A percentile compares a stretch with the other conserved stretches of the same genome.
Evolutionary conservation across 2,329 filamentous ascomycete genomes (phyloP).

Genomic region (Boeremia exigua): DNA sequence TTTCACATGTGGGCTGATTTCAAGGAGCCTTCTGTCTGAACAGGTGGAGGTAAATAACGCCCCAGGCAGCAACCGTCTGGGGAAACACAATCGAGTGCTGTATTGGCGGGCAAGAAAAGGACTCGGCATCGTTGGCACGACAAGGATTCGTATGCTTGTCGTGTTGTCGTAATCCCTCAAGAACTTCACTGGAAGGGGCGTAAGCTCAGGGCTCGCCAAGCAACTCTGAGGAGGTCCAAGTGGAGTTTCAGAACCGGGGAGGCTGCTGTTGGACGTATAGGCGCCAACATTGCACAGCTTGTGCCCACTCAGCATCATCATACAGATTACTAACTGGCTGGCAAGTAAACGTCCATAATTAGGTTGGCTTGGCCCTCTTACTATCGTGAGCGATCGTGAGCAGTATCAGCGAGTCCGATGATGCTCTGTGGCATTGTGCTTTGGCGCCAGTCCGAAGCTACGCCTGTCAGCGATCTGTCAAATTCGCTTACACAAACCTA

Average conservation of each 20-base stretch:
- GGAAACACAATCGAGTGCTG: constrained; percentile 3
- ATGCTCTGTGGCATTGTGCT: constrained; percentile 3
- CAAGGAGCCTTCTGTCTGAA: constrained; percentile 15
- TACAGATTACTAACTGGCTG: constrained; percentile 3
- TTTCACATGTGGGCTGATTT: constrained; percentile 25
- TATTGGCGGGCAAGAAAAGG: not conserved
- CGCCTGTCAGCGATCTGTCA: not conserved
- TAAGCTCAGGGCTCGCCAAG: constrained; percentile 14
- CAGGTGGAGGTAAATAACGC: constrained; percentile 15
- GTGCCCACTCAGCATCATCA: constrained; percentile 6
- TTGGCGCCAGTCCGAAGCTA: constrained; percentile 1
- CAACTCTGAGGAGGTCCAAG: constrained; percentile 9
- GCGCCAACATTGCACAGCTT: not conserved
- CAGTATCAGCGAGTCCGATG: constrained; percentile 3
- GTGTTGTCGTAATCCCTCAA: constrained; percentile 8
- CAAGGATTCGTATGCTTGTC: constrained; percentile 17
- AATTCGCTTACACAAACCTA: constrained; percentile 5
- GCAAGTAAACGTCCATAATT: not conserved
- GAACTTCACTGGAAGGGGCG: constrained; percentile 1
- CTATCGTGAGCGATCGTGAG: not conserved
- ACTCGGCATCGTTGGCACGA: constrained; percentile 1
- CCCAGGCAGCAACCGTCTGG: constrained; percentile 15
- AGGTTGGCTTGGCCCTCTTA: not conserved
- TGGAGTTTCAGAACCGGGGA: constrained; percentile 8
- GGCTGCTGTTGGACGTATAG: constrained; percentile 1